A percentile compares a stretch with the other conserved stretches of the same genome.
phyloP scores from a whole-genome alignment of 768 basidiomycete genomes.

The Sarcodon aspratus region DNA sequence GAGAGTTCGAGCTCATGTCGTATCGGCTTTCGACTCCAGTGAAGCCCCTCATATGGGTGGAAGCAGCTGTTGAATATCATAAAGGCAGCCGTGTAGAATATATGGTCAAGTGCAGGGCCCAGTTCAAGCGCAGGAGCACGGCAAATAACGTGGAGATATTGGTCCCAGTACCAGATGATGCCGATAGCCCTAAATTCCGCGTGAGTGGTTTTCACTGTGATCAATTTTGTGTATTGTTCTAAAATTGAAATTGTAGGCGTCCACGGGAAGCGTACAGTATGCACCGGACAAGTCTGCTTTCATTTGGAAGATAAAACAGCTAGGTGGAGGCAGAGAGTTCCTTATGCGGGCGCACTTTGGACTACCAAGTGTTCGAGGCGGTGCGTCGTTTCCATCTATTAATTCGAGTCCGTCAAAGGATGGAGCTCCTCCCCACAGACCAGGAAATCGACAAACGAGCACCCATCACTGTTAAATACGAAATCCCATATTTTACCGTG shows the following conservation, averaged over 20 bases:
- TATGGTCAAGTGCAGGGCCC: slow-evolving; percentile 91
- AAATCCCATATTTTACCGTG: slow-evolving; percentile 98
- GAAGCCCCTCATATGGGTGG: slow-evolving; percentile 96
- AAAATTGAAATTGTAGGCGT: slow-evolving; percentile 45
- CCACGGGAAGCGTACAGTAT: slow-evolving; percentile 92
- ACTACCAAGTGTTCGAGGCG: slow-evolving; percentile 83
- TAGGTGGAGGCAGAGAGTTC: slow-evolving; percentile 93
- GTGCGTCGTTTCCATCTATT: slow-evolving; percentile 31
- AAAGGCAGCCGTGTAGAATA: slow-evolving; percentile 90
- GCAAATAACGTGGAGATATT: slow-evolving; percentile 99
- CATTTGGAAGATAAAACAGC: slow-evolving; percentile 98
- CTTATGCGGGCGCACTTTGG: slow-evolving; percentile 98
- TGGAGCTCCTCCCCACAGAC: slow-evolving; percentile 21
- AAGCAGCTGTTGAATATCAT: slow-evolving; percentile 88
- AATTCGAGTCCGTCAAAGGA: neutral
- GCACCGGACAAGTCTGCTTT: slow-evolving; percentile 97
- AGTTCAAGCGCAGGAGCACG: slow-evolving; percentile 93
- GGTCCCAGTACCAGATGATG: slow-evolving; percentile 98
- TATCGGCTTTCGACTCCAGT: slow-evolving; percentile 95
- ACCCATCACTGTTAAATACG: slow-evolving; percentile 95
- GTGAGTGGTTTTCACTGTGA: slow-evolving; percentile 30
- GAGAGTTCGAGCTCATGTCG: slow-evolving; percentile 97
- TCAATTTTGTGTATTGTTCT: neutral
- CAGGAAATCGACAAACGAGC: slow-evolving; percentile 82
- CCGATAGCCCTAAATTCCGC: slow-evolving; percentile 94